Evolutionary conservation across 768 basidiomycete genomes (phyloP).

Genomic region (Russula sp.): DNA sequence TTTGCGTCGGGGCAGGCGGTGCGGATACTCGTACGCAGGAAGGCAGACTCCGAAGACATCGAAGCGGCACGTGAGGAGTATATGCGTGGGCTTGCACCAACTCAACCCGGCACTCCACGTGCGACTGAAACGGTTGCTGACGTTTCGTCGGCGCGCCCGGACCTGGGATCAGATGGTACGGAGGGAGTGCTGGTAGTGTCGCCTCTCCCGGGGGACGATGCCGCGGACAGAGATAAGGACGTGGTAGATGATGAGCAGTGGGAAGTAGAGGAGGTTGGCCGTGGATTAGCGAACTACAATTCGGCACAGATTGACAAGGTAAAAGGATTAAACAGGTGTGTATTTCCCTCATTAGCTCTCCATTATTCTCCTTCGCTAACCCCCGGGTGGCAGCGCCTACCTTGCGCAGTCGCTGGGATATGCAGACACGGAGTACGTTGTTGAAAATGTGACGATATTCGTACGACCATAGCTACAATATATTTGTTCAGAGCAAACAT

Average conservation of each 20-base stretch:
- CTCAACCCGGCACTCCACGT: constrained; percentile 53
- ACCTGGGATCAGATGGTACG: constrained; percentile 21
- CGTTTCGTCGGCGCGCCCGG: constrained; percentile 17
- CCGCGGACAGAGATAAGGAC: not conserved
- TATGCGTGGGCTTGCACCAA: constrained; percentile 37
- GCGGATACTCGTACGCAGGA: constrained; percentile 57
- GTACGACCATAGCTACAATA: constrained; percentile 37
- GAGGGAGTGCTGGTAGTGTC: constrained; percentile 23
- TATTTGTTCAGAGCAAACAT: constrained; percentile 25
- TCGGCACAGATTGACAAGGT: constrained; percentile 84
- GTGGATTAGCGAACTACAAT: constrained; percentile 94
- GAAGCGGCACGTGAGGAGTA: constrained; percentile 29
- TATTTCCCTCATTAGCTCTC: not conserved
- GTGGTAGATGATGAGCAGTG: constrained; percentile 36
- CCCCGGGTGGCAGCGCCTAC: constrained; percentile 51
- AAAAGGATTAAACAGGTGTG: constrained; percentile 85
- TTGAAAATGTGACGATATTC: constrained; percentile 87
- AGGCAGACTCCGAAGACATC: constrained; percentile 25
- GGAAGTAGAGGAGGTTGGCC: constrained; percentile 85
- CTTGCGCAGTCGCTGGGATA: constrained; percentile 82
- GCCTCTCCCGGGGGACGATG: constrained; percentile 28
- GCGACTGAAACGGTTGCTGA: constrained; percentile 35
- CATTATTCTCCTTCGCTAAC: constrained; percentile 20
- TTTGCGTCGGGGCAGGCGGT: constrained; percentile 97
- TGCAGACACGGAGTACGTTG: constrained; percentile 94